phyloP scores from a whole-genome alignment of 805 yeast genomes.

The Schwanniomyces vanrijiae region DNA sequence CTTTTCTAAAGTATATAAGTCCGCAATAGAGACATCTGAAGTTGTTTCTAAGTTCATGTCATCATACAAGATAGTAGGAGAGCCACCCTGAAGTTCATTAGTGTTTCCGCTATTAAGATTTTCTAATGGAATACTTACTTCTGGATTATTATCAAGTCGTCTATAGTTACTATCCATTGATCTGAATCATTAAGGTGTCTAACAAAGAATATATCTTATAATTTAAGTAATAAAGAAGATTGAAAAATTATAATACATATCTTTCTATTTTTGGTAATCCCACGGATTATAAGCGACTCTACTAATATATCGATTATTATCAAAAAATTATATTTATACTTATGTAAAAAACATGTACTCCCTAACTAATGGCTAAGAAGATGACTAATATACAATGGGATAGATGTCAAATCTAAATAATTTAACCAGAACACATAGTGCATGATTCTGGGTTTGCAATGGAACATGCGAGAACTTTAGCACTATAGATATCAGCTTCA shows the following conservation, averaged over 20 bases:
- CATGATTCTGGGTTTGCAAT: slow-evolving; percentile 96
- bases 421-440: slow-evolving; percentile 96
- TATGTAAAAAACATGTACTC: not conserved
- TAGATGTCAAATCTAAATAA: slow-evolving; percentile 2
- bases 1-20: not conserved
- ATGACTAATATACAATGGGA: slow-evolving; percentile 1
- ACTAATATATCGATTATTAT: not conserved
- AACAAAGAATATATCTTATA: too few relatives aligned
- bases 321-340: not conserved
- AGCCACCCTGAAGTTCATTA: not conserved
- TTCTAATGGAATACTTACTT: not conserved
- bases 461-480: slow-evolving; percentile 94
- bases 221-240: too few relatives aligned
- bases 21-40: not conserved
- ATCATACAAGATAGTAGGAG: not conserved
- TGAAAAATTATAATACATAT: not conserved
- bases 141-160: not conserved
- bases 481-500: slow-evolving; percentile 83
- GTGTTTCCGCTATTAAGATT: not conserved
- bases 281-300: not conserved
- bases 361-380: not conserved
- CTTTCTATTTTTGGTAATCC: not conserved
- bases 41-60: not conserved
- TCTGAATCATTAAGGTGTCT: not conserved
- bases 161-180: not conserved